These are phyloP conservation scores for Talaromyces adpressus DNA, from an alignment of 495 filamentous ascomycete genomes.

Conservation along the genomic window DNA sequence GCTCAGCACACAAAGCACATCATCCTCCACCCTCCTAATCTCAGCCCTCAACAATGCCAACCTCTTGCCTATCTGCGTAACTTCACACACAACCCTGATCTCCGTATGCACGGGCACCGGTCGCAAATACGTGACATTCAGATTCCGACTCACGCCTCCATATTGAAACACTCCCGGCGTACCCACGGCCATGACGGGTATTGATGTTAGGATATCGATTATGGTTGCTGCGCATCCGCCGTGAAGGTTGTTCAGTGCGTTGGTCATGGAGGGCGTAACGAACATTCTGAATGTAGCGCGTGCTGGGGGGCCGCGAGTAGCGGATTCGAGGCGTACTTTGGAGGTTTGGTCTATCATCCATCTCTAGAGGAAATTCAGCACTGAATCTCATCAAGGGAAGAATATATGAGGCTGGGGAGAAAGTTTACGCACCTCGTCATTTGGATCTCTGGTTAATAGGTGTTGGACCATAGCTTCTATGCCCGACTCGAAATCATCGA, in stretches of 20 bases:
- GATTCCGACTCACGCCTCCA: constrained; percentile 59
- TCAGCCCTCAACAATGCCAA: constrained; percentile 40
- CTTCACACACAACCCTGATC: constrained; percentile 50
- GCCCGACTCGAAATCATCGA: background rate
- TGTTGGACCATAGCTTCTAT: background rate
- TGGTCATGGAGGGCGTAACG: constrained; percentile 48
- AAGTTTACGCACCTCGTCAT: background rate
- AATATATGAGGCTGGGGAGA: background rate
- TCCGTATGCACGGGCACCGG: constrained; percentile 46
- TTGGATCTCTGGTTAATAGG: background rate
- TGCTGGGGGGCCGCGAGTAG: constrained; percentile 25
- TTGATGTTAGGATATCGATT: constrained; percentile 59
- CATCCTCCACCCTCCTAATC: constrained; percentile 36
- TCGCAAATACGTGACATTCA: constrained; percentile 62
- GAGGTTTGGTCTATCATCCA: constrained; percentile 30
- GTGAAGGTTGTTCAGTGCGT: constrained; percentile 56
- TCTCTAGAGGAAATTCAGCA: constrained; percentile 15
- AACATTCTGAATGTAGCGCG: constrained; percentile 37
- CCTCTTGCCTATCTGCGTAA: constrained; percentile 55
- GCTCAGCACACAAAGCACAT: constrained; percentile 50
- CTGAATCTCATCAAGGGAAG: background rate
- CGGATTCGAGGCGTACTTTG: constrained; percentile 36
- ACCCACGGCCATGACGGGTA: constrained; percentile 48
- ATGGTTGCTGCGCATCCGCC: constrained; percentile 63
- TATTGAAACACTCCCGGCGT: constrained; percentile 53